Evolutionary conservation across 2,329 filamentous ascomycete species (phyloP).

Genomic region (Dryadomyces sulphureus): DNA sequence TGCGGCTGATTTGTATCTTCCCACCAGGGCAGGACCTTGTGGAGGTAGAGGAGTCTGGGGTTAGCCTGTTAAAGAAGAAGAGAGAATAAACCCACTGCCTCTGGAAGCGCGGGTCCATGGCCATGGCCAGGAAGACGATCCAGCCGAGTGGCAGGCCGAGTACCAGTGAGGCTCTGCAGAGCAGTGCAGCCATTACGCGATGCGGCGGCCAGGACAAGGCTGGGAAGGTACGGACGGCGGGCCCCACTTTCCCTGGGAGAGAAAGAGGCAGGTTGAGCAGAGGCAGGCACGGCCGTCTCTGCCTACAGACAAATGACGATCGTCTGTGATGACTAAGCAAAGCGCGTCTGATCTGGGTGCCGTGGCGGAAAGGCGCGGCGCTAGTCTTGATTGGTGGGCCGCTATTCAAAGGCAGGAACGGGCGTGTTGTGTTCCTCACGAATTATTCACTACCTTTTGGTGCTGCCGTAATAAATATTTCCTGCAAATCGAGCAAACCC

Average conservation of each 20-base stretch:
- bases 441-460: neutral
- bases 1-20: constrained; percentile 63
- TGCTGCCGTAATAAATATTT: constrained; percentile 1
- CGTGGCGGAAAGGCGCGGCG: neutral
- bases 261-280: too few relatives aligned
- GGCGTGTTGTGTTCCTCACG: neutral
- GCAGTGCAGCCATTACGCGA: neutral
- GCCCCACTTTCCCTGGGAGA: neutral
- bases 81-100: constrained; percentile 47
- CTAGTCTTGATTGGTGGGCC: neutral
- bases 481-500: neutral
- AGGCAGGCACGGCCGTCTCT: too few relatives aligned
- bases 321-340: neutral
- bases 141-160: constrained; percentile 51
- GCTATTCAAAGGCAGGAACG: neutral
- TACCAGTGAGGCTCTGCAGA: constrained; percentile 40
- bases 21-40: constrained; percentile 60
- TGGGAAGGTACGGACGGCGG: neutral
- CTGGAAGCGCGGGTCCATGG: constrained; percentile 59
- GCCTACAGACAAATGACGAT: neutral
- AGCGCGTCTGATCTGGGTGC: neutral
- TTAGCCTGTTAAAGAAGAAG: neutral
- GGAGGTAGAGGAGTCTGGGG: constrained; percentile 65
- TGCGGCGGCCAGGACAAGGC: too few relatives aligned
- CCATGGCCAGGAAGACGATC: constrained; percentile 45